Conservation (phyloP, 2,329 filamentous ascomycete genomes). For the Coniochaeta ligniaria region DNA sequence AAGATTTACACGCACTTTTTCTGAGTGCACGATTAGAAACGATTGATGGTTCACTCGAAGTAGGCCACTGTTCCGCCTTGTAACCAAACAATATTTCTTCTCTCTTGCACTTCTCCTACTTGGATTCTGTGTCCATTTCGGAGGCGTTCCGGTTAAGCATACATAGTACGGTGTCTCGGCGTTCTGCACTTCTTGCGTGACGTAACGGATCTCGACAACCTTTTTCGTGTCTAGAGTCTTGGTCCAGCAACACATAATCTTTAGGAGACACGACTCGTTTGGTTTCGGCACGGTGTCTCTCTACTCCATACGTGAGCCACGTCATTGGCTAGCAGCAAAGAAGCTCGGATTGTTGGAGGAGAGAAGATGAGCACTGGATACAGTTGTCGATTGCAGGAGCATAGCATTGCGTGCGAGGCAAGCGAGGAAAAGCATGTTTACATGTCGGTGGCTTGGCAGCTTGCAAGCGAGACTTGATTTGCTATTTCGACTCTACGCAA, state of each 20-base stretch:
- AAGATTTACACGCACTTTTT: slow-evolving; percentile 99
- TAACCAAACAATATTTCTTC: slow-evolving; percentile 12
- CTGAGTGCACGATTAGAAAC: slow-evolving; percentile 46
- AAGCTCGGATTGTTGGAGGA: neutral
- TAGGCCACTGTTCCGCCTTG: neutral
- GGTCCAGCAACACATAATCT: slow-evolving; percentile 3
- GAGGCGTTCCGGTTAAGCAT: slow-evolving; percentile 48
- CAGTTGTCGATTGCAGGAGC: neutral
- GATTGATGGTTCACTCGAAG: slow-evolving; percentile 4
- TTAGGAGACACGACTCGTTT: neutral
- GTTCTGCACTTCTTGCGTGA: slow-evolving; percentile 23
- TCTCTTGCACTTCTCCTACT: slow-evolving; percentile 4
- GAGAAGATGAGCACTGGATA: neutral
- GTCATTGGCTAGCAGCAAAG: neutral
- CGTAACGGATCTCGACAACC: neutral
- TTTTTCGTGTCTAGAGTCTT: slow-evolving; percentile 13
- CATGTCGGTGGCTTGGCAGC: neutral
- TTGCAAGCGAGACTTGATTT: neutral
- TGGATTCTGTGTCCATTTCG: slow-evolving; percentile 7
- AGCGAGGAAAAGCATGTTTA: neutral
- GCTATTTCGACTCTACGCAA: neutral
- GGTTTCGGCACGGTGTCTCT: neutral
- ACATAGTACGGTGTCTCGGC: slow-evolving; percentile 48
- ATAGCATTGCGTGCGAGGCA: neutral
- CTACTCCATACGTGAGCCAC: slow-evolving; percentile 1